Evolutionary conservation across 208 protist genomes (phyloP).

Genomic region (Vickermania spadyakhi): DNA sequence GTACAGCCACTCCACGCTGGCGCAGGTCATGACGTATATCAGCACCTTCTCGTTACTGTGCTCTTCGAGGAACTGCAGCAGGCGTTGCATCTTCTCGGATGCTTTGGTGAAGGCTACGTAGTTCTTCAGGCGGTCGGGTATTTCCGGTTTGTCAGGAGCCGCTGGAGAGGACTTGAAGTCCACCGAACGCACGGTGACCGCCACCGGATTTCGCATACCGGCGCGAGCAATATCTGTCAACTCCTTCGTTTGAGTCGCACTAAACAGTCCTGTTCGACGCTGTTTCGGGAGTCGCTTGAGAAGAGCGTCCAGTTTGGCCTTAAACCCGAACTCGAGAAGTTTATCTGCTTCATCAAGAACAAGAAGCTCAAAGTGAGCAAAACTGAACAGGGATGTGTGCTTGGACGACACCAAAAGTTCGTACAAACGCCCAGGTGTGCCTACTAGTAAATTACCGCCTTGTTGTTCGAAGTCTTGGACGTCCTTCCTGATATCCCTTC

Average conservation of each 20-base stretch:
- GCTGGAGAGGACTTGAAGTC: conserved; percentile 24
- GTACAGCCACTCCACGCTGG: conserved; percentile 87
- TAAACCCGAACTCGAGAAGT: conserved; percentile 91
- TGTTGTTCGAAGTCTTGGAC: conserved; percentile 66
- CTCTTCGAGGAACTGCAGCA: conserved; percentile 60
- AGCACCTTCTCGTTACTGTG: conserved; percentile 77
- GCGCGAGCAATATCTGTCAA: conserved; percentile 79
- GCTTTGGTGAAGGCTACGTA: conserved; percentile 71
- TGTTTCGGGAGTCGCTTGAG: conserved; percentile 86
- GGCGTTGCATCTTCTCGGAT: conserved; percentile 83
- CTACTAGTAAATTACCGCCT: conserved; percentile 85
- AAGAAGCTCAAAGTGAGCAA: conserved; percentile 81
- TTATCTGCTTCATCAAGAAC: conserved; percentile 92
- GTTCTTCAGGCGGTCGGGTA: conserved; percentile 82
- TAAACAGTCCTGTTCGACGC: conserved; percentile 89
- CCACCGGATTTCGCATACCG: conserved; percentile 88
- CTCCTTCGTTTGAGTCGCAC: conserved; percentile 90
- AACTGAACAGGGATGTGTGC: conserved; percentile 59
- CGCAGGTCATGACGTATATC: conserved; percentile 91
- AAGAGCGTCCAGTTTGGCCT: conserved; percentile 84
- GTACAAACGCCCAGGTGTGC: conserved; percentile 85
- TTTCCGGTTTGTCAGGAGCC: conserved; percentile 66
- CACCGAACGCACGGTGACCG: conserved; percentile 64
- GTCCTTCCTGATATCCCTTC: conserved; percentile 72
- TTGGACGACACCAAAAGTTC: conserved; percentile 87